Percentiles rank a stretch among this genome's conserved stretches.
These are phyloP conservation scores for Maudiozyma barnettii DNA, from an alignment of 805 yeast genomes.

Conservation along the genomic window DNA sequence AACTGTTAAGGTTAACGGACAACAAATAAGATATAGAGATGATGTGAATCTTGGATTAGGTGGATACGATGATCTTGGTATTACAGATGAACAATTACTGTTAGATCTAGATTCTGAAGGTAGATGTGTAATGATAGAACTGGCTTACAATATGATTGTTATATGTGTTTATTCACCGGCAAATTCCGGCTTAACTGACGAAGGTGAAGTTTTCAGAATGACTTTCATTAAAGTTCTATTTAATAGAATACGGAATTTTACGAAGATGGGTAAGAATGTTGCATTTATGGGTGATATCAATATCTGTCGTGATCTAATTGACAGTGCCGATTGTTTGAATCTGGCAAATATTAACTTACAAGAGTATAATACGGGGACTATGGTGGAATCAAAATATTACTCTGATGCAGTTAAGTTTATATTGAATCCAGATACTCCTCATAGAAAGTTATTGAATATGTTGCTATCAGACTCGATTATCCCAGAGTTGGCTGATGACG, in stretches of 20 bases:
- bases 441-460: conserved; percentile 38
- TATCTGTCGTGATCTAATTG: conserved; percentile 69
- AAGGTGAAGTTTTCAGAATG: conserved; percentile 51
- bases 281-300: conserved; percentile 85
- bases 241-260: conserved; percentile 48
- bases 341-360: conserved; percentile 16
- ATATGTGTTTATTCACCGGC: conserved; percentile 86
- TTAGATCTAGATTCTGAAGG: conserved; percentile 71
- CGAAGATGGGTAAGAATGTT: conserved; percentile 53
- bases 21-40: conserved; percentile 15
- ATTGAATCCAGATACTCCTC: conserved; percentile 32
- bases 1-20: conserved; percentile 12
- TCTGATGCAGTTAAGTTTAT: conserved; percentile 29
- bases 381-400: conserved; percentile 22
- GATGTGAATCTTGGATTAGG: conserved; percentile 42
- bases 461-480: conserved; percentile 31
- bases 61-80: conserved; percentile 44
- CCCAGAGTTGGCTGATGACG: conserved; percentile 29
- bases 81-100: conserved; percentile 28
- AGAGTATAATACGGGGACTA: conserved; percentile 33
- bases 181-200: conserved; percentile 61
- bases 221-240: conserved; percentile 52
- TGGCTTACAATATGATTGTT: conserved; percentile 51
- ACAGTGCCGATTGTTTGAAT: conserved; percentile 60
- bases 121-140: conserved; percentile 65